Percentiles rank a stretch among this genome's conserved stretches.
Conservation (phyloP, 1,284 basidiomycete genomes). For the Pseudozyma sp. region DNA sequence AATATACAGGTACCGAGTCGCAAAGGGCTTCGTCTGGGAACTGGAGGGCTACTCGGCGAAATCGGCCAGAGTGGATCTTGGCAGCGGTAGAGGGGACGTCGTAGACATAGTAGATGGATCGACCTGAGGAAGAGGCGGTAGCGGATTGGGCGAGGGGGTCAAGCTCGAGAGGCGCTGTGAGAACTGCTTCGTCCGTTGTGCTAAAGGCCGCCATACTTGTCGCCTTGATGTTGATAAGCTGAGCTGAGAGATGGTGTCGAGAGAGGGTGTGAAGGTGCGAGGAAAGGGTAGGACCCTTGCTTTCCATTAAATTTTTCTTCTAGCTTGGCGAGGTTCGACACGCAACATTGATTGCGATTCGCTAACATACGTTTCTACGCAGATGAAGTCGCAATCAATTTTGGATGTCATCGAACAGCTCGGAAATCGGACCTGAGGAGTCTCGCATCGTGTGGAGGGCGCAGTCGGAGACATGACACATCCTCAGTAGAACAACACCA, state of each 20-base stretch:
- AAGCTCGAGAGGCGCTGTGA: constrained; percentile 57
- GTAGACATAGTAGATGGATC: constrained; percentile 56
- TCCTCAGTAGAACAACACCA: neutral
- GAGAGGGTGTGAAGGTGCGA: neutral
- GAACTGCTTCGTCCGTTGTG: constrained; percentile 62
- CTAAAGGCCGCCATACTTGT: constrained; percentile 53
- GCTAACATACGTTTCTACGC: too few species aligned
- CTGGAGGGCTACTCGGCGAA: constrained; percentile 77
- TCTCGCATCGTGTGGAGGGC: constrained; percentile 19
- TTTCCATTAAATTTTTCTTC: constrained; percentile 22
- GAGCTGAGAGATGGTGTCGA: neutral
- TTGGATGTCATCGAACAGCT: neutral
- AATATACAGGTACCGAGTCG: constrained; percentile 88
- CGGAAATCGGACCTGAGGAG: constrained; percentile 24
- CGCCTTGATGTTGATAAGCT: neutral
- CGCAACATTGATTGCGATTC: too few species aligned
- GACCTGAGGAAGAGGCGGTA: constrained; percentile 52
- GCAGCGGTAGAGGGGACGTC: constrained; percentile 54
- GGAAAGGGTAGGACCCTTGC: neutral
- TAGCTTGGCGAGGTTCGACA: neutral
- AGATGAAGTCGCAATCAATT: constrained; percentile 32
- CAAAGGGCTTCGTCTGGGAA: constrained; percentile 94
- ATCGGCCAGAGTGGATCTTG: constrained; percentile 31
- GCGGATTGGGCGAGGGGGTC: constrained; percentile 52
- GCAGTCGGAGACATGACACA: constrained; percentile 18